Evolutionary conservation across 805 yeast species (phyloP).

Genomic region (Lachancea waltii): DNA sequence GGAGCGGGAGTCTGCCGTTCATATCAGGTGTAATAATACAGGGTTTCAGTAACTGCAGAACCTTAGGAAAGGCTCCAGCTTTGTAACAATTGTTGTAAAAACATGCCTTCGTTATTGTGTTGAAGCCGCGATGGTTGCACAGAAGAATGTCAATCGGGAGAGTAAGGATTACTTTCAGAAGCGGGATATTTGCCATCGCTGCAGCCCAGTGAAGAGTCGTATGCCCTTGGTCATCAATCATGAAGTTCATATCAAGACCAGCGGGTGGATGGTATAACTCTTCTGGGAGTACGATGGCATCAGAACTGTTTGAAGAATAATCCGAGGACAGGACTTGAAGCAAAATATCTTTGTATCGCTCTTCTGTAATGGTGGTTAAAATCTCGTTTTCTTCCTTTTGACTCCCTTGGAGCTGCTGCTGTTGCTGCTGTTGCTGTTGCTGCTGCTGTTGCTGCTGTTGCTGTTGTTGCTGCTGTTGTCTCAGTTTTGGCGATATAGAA

Average conservation of each 20-base stretch:
- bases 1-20: conserved; percentile 67
- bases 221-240: conserved; percentile 76
- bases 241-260: conserved; percentile 56
- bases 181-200: conserved; percentile 61
- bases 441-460: too few relatives aligned
- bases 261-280: conserved; percentile 51
- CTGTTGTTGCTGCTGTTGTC: conserved; percentile 15
- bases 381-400: conserved; percentile 5
- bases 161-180: conserved; percentile 48
- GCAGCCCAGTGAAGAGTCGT: conserved; percentile 84
- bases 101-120: conserved; percentile 60
- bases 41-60: conserved; percentile 54
- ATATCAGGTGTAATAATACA: conserved; percentile 68
- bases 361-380: conserved; percentile 13
- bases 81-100: conserved; percentile 70
- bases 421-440: too few relatives aligned
- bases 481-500: conserved; percentile 15
- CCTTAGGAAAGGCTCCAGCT: conserved; percentile 48
- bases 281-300: conserved; percentile 23
- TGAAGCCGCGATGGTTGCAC: conserved; percentile 53
- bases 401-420: conserved; percentile 9
- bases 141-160: conserved; percentile 56
- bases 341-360: conserved; percentile 27
- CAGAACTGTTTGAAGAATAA: conserved; percentile 24
- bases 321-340: conserved; percentile 31